Percentiles rank a stretch among this genome's conserved stretches.
Evolutionary conservation across 805 yeast species (phyloP).

Genomic region (Yarrowia alimentaria): DNA sequence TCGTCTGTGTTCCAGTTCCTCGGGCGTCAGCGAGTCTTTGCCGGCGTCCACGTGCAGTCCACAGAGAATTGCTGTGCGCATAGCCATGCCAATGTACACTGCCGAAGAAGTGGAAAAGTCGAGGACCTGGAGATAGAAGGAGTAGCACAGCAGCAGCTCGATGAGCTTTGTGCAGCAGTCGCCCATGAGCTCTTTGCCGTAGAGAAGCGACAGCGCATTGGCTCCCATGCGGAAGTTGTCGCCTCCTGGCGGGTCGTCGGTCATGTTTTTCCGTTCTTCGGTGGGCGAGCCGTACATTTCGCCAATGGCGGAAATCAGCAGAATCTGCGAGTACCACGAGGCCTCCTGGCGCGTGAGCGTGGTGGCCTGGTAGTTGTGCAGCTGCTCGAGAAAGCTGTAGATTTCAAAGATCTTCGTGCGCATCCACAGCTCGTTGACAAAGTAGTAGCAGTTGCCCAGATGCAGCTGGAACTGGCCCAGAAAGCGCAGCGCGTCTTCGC

Average conservation of each 20-base stretch:
- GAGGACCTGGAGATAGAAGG: constrained; percentile 32
- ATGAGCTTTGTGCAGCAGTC: constrained; percentile 28
- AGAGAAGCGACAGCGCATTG: constrained; percentile 24
- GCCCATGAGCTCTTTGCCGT: constrained; percentile 30
- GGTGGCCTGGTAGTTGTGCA: constrained; percentile 7
- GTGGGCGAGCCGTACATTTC: constrained; percentile 32
- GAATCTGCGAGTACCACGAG: constrained; percentile 29
- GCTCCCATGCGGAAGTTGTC: constrained; percentile 30
- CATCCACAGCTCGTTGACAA: constrained; percentile 31
- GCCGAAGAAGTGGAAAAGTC: constrained; percentile 31
- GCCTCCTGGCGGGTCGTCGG: constrained; percentile 31
- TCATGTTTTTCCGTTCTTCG: constrained; percentile 10
- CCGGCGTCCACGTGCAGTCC: constrained; percentile 33
- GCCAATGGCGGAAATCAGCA: constrained; percentile 33
- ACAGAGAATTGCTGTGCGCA: constrained; percentile 31
- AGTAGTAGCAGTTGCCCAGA: constrained; percentile 33
- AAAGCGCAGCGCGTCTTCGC: constrained; percentile 30
- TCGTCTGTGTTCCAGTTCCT: constrained; percentile 33
- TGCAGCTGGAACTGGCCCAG: constrained; percentile 29
- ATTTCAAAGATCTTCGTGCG: constrained; percentile 27
- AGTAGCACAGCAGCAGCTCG: constrained; percentile 31
- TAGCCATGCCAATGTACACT: constrained; percentile 30
- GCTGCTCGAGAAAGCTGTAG: constrained; percentile 13
- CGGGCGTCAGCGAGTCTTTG: constrained; percentile 19
- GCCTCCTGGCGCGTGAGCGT: constrained; percentile 21